These are phyloP conservation scores for Trichophyton mentagrophytes DNA, from an alignment of 2,329 filamentous ascomycete species.

Conservation along the genomic window DNA sequence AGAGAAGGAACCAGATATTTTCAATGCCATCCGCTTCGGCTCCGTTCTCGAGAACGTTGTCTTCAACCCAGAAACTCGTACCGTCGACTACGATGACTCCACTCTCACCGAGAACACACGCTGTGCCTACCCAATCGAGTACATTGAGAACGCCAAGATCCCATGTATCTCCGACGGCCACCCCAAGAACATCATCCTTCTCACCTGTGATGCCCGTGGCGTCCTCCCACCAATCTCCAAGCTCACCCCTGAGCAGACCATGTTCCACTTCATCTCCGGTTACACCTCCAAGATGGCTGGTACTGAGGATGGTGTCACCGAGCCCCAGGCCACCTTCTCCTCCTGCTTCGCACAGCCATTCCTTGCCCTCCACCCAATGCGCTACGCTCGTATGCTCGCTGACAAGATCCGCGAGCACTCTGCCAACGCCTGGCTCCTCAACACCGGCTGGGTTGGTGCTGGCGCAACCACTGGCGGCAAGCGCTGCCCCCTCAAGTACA, in stretches of 20 bases:
- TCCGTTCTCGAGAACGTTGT: constrained; percentile 98
- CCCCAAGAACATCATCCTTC: constrained; percentile 93
- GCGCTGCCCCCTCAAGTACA: constrained; percentile 97
- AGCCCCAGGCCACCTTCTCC: constrained; percentile 97
- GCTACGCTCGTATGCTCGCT: constrained; percentile 95
- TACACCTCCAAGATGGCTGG: constrained; percentile 99
- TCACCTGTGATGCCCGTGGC: constrained; percentile 95
- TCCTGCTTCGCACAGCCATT: constrained; percentile 99
- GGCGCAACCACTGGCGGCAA: constrained; percentile 84
- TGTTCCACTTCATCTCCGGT: constrained; percentile 99
- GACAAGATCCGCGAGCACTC: constrained; percentile 95
- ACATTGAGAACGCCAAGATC: constrained; percentile 98
- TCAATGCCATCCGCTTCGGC: constrained; percentile 87
- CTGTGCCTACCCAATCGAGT: constrained; percentile 91
- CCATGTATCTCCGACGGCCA: constrained; percentile 79
- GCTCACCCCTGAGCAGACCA: constrained; percentile 85
- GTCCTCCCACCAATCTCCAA: constrained; percentile 97
- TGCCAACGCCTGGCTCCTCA: constrained; percentile 94
- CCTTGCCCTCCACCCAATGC: constrained; percentile 97
- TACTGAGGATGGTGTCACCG: constrained; percentile 90
- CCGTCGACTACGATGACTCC: constrained; percentile 88
- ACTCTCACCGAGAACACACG: constrained; percentile 98
- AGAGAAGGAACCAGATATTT: constrained; percentile 99
- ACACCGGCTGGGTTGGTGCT: constrained; percentile 94
- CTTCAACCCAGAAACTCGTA: constrained; percentile 78